phyloP scores from a whole-genome alignment of 2,329 filamentous ascomycete species.

The Myriosclerotinia curreyana region DNA sequence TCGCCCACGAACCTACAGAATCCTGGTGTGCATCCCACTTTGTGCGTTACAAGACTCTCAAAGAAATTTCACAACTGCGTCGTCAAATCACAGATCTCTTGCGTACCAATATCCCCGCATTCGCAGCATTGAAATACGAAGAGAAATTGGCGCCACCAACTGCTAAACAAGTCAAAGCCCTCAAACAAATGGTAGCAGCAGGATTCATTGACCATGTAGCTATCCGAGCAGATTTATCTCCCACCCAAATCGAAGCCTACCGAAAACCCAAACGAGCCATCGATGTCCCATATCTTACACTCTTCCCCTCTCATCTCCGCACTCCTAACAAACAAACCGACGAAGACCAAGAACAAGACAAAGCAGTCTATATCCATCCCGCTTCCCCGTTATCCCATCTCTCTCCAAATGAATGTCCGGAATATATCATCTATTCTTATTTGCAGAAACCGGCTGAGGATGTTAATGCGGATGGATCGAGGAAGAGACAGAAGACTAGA shows the following conservation, averaged over 20 bases:
- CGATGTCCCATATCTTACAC: constrained; percentile 85
- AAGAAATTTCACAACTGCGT: constrained; percentile 80
- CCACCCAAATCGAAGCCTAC: constrained; percentile 62
- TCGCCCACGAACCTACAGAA: constrained; percentile 69
- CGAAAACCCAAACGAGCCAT: constrained; percentile 80
- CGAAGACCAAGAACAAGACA: constrained; percentile 41
- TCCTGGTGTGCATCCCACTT: constrained; percentile 80
- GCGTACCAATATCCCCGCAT: constrained; percentile 67
- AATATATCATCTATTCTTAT: constrained; percentile 84
- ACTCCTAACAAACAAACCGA: constrained; percentile 40
- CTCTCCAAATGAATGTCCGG: constrained; percentile 70
- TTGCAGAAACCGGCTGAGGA: constrained; percentile 62
- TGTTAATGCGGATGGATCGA: constrained; percentile 43
- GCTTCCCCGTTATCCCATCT: constrained; percentile 73
- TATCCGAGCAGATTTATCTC: constrained; percentile 83
- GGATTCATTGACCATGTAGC: constrained; percentile 95
- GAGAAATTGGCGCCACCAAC: constrained; percentile 58
- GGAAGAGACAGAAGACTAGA: constrained; percentile 67
- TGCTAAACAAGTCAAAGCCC: constrained; percentile 67
- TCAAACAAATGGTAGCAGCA: constrained; percentile 88
- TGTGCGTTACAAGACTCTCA: constrained; percentile 80
- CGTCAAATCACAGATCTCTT: constrained; percentile 80
- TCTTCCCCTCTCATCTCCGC: constrained; percentile 62
- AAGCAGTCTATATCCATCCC: constrained; percentile 83
- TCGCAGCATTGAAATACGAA: constrained; percentile 53